phyloP scores from a whole-genome alignment of 148 eudicot species.

The Spergularia marina region DNA sequence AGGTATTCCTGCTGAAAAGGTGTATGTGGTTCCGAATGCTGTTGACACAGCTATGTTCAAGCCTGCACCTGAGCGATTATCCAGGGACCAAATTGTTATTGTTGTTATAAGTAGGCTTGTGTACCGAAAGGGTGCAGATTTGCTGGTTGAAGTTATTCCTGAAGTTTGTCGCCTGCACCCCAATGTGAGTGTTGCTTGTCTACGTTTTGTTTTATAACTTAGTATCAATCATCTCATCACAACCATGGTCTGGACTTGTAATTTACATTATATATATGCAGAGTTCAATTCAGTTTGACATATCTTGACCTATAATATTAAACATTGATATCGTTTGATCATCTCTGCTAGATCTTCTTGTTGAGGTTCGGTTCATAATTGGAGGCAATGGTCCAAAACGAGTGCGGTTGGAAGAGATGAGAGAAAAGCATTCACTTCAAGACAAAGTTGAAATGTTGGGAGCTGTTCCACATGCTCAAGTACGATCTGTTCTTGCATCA shows the following conservation, averaged over 20 bases:
- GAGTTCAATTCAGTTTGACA: neutral
- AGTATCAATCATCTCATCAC: too few relatives aligned
- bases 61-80: conserved; percentile 69
- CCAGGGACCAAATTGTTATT: conserved; percentile 64
- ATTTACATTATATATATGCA: neutral
- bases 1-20: conserved; percentile 85
- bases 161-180: conserved; percentile 86
- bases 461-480: conserved; percentile 98
- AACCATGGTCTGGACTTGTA: neutral
- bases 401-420: conserved; percentile 95
- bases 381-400: conserved; percentile 99
- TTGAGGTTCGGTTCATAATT: conserved; percentile 79
- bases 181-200: conserved; percentile 57
- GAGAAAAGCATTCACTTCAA: conserved; percentile 96
- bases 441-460: conserved; percentile 98
- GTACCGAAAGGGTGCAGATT: conserved; percentile 94
- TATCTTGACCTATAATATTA: neutral
- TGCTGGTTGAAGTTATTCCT: conserved; percentile 97
- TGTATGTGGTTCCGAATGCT: conserved; percentile 93
- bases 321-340: conserved; percentile 5
- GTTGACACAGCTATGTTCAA: conserved; percentile 98
- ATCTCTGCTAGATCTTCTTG: conserved; percentile 19
- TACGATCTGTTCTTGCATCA: conserved; percentile 76
- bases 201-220: neutral
- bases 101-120: conserved; percentile 96